Evolutionary conservation across 2,329 filamentous ascomycete species (phyloP).

Genomic region (Tolypocladium cylindrosporum): DNA sequence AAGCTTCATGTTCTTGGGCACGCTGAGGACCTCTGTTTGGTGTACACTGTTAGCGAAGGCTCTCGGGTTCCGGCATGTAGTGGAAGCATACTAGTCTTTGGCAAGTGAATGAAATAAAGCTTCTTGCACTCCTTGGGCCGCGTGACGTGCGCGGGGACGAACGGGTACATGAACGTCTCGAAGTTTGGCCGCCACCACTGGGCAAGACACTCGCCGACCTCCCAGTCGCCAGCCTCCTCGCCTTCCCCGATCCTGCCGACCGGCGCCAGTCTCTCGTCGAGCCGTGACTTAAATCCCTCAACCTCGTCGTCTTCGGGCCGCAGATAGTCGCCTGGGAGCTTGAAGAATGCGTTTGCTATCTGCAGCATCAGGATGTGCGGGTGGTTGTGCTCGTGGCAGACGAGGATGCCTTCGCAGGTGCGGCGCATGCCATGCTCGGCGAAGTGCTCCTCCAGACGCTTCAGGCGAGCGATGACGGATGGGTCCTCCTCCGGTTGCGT

Average conservation of each 20-base stretch:
- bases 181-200: conserved; percentile 99
- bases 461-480: conserved; percentile 83
- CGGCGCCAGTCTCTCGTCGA: conserved; percentile 89
- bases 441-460: conserved; percentile 95
- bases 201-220: conserved; percentile 86
- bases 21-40: conserved; percentile 72
- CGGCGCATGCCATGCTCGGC: conserved; percentile 86
- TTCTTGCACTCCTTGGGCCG: conserved; percentile 99
- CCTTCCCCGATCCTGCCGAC: conserved; percentile 80
- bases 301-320: conserved; percentile 83
- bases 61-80: background rate
- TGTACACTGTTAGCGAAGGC: conserved; percentile 2
- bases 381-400: conserved; percentile 98
- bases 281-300: conserved; percentile 82
- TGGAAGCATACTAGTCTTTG: conserved; percentile 66
- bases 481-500: conserved; percentile 97
- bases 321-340: conserved; percentile 93
- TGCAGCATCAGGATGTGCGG: conserved; percentile 98
- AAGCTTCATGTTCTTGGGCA: conserved; percentile 99
- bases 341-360: conserved; percentile 99
- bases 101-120: conserved; percentile 92
- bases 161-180: conserved; percentile 99
- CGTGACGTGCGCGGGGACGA: conserved; percentile 91
- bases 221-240: conserved; percentile 79
- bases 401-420: conserved; percentile 91